phyloP scores from a whole-genome alignment of 148 eudicot species.

The Gaultheria prostrata region DNA sequence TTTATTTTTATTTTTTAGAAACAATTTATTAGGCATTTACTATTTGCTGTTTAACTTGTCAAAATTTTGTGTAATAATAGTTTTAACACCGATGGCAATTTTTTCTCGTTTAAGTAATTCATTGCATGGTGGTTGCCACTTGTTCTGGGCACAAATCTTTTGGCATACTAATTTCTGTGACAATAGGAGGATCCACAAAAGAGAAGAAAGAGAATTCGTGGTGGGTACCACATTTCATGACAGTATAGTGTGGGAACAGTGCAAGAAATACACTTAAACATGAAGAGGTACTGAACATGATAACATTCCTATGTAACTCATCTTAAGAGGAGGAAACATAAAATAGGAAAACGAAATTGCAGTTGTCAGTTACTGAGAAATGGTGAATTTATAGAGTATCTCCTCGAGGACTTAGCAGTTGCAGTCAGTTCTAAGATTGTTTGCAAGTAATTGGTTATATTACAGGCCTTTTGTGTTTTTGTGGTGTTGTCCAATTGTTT shows the following conservation, averaged over 20 bases:
- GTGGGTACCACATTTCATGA: not conserved
- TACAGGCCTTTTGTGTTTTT: not conserved
- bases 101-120: not conserved
- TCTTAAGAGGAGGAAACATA: not conserved
- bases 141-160: not conserved
- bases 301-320: not conserved
- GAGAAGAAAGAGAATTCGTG: not conserved
- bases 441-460: not conserved
- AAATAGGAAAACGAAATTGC: not conserved
- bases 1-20: no score
- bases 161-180: not conserved
- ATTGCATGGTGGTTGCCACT: not conserved
- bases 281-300: not conserved
- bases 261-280: slow-evolving; percentile 2
- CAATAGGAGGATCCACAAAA: not conserved
- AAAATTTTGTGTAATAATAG: not conserved
- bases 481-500: not conserved
- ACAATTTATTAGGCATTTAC: not conserved
- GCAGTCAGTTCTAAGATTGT: not conserved
- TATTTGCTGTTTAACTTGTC: not conserved
- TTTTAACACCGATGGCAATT: not conserved
- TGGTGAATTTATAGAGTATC: not conserved
- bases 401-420: not conserved
- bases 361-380: not conserved
- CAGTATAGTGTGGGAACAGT: not conserved